Evolutionary conservation across 768 basidiomycete species (phyloP).

Genomic region (Collybia sordida): DNA sequence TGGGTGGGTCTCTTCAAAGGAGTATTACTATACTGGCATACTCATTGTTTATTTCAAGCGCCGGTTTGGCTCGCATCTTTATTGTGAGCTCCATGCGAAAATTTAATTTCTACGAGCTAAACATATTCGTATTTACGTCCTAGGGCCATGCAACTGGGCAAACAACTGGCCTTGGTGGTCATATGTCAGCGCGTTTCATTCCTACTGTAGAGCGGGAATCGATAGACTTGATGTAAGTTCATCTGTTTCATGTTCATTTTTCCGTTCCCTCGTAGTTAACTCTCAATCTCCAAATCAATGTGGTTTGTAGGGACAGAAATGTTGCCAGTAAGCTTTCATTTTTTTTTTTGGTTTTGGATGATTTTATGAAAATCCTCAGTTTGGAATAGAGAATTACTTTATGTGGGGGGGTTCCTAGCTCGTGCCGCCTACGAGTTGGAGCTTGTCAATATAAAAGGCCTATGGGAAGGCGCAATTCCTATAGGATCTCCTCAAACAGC

Average conservation of each 20-base stretch:
- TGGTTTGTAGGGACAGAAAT: constrained; percentile 64
- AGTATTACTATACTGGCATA: not conserved
- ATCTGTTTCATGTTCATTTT: not conserved
- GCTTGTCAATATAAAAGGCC: constrained; percentile 53
- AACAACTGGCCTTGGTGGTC: constrained; percentile 77
- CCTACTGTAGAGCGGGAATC: constrained; percentile 96
- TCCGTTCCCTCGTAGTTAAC: not conserved
- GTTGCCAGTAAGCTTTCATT: constrained; percentile 61
- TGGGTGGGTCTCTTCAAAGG: constrained; percentile 46
- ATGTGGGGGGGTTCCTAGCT: constrained; percentile 78
- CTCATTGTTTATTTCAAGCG: constrained; percentile 32
- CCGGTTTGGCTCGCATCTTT: constrained; percentile 76
- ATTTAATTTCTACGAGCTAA: not conserved
- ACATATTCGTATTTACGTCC: constrained; percentile 3
- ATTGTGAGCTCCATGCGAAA: constrained; percentile 52
- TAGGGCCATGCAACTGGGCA: constrained; percentile 91
- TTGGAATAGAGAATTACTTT: constrained; percentile 91
- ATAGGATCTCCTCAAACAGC: constrained; percentile 21
- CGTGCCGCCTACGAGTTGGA: constrained; percentile 87
- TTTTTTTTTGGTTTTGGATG: constrained; percentile 2
- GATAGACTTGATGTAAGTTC: constrained; percentile 79
- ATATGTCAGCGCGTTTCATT: constrained; percentile 81
- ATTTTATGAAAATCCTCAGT: constrained; percentile 35
- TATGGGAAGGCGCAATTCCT: constrained; percentile 55
- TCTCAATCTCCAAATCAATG: not conserved